Base-by-base conservation (phyloP, 2,329 filamentous ascomycete species). In the Colletotrichum gloeosporioides region DNA sequence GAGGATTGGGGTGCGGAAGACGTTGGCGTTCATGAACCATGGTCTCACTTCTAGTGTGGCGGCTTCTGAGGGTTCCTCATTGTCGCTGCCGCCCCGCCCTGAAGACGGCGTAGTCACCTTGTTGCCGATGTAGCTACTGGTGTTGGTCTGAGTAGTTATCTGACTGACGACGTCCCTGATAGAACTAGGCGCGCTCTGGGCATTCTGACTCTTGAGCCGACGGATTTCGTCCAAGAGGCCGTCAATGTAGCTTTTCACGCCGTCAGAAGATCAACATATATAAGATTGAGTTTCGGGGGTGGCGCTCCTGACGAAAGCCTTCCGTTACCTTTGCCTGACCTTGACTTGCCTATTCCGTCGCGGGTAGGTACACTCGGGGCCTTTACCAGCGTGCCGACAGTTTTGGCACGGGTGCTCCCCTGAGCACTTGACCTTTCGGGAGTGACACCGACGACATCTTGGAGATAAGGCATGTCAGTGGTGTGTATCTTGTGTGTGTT, bases 371-470 rank as follows among this genome's bases (percentile, higher is more conserved):
- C 83, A 85, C 18, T 84, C 82, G 3, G 78, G 66, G 15, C 79
- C 80, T 69, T 81, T 82, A 6, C 79, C 81, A 8, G 82, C 80
- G 70, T 83, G 81, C 31, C 75, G 77, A 64, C 83, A 85, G 63
- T 83, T 84, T 13, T 80, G 77, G 55, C 83, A 85, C 3, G 83
- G 83, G 18, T 80, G 78, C 1, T 81, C 82, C 2, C 83, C 83
- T 2, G 82, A 83, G 44, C 83, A 85, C 65, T 83, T 84, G 10
- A 85, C 82, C 69, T 84, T 84, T 12, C 83, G 79, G 2, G 83
- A 78, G 71, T 80, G 85, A 59, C 78, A 87, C 74, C 73, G 80
- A 39, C 79, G 83, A 72, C 77, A 75, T 34, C 73, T 83, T 8
- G 18, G 25, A 36, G 16, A 44, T 65, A 27, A 25, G 9, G 55